Evolutionary conservation across 805 yeast genomes (phyloP), one percentile per base, ranked within the genome.

Genomic region (Candida oleophila): DNA sequence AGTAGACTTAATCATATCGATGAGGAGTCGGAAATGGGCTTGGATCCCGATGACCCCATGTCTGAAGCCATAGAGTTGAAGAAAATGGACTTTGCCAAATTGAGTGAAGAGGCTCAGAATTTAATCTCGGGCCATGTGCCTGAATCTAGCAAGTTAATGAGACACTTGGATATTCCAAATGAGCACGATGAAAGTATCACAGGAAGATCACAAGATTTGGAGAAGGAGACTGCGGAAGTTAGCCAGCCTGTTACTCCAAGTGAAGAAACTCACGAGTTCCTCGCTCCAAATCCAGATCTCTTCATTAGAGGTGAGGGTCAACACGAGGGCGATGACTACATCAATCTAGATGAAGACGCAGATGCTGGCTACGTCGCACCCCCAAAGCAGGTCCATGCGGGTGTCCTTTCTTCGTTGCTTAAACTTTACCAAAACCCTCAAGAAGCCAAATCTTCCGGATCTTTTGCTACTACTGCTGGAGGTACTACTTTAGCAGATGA

Each of bases 391-490:
- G 91, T 89, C 11, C 85, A 85, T 54, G 90, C 90, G 21, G 97
- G 97, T 64, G 92, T 90, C 15, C 73, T 90, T 22, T 87, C 96
- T 0, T 81, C 92, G 1, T 73, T 90, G 51, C 71, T 90, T 52
- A 77, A 82, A 49, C 70, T 90, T 41, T 89, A 90, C 59, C 85
- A 82, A 51, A 70, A 74, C 56, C 76, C 66, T 2, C 60, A 61
- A 21, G 67, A 57, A 14, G 51, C 48, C 36, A 61, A 61, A 48
- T 64, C 70, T 1, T 41, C 60, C 8, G 44, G 59, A 20, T 60
- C 67, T 22, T 44, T 67, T 28, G 52, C 57, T 12, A 56, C 70
- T 15, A 42, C 51, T 8, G 45, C 49, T 9, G 49, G 47, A 22
- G 52, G 46, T 3, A 55, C 56, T n/a, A 56, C 61, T 15, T 49